Evolutionary conservation across 2,329 filamentous ascomycete species (phyloP).

Genomic region (Graphiopsis chlorocephala): DNA sequence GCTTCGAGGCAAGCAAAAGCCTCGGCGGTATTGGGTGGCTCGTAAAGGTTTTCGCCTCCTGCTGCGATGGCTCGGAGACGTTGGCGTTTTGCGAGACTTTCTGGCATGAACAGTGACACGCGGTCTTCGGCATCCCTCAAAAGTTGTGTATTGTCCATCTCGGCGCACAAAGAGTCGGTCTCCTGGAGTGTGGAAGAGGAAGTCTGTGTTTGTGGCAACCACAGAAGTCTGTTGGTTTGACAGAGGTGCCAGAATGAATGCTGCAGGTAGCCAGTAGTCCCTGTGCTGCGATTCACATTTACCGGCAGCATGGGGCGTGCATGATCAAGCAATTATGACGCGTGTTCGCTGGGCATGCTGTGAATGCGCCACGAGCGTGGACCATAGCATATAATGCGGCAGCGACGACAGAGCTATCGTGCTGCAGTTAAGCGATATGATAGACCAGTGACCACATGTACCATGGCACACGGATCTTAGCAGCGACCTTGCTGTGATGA

Average conservation of each 20-base stretch:
- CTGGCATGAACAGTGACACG: background rate
- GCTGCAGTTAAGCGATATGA: background rate
- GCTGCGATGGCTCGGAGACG: background rate
- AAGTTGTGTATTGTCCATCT: background rate
- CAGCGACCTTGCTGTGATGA: background rate
- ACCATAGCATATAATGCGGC: background rate
- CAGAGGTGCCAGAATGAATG: background rate
- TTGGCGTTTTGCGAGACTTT: background rate
- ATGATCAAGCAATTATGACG: background rate
- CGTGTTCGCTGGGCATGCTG: background rate
- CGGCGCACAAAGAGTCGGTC: background rate
- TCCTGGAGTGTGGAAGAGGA: background rate
- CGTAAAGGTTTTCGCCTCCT: background rate
- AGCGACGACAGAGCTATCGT: background rate
- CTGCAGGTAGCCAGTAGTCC: background rate
- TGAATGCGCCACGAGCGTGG: background rate
- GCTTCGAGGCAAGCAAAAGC: background rate
- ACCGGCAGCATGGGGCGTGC: background rate
- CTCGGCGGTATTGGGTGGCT: constrained; percentile 2
- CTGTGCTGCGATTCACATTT: background rate
- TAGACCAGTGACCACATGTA: background rate
- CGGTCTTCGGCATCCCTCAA: background rate
- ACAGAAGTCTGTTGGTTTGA: background rate
- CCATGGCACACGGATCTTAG: background rate
- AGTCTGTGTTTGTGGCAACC: background rate